These are phyloP conservation scores for Rosa chinensis DNA, from an alignment of 306 rosid genomes.

Conservation along the genomic window DNA sequence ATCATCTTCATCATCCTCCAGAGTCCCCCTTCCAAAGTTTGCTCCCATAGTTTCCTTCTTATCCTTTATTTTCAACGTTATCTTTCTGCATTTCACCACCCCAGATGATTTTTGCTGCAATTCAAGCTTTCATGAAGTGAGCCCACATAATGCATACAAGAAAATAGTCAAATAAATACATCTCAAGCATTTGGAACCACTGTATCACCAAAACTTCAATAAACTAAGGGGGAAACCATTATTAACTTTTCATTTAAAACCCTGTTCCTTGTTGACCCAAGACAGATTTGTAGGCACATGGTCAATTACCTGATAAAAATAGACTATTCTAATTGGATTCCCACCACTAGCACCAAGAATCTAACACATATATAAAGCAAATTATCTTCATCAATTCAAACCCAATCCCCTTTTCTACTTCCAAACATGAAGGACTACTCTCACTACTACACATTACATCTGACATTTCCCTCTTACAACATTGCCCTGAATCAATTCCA, in stretches of 20 bases:
- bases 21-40: constrained; percentile 25
- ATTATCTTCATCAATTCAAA: background rate
- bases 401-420: background rate
- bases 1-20: constrained; percentile 25
- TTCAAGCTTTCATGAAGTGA: constrained; percentile 19
- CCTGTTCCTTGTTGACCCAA: background rate
- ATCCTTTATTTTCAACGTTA: constrained; percentile 29
- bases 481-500: background rate
- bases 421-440: too few relatives aligned
- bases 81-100: constrained; percentile 17
- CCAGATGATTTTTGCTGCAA: constrained; percentile 33
- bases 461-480: too few relatives aligned
- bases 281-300: background rate
- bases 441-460: too few relatives aligned
- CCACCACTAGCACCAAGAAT: background rate
- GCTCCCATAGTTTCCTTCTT: constrained; percentile 12
- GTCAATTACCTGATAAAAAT: background rate
- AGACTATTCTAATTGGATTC: background rate
- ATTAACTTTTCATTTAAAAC: background rate
- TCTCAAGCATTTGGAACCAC: background rate
- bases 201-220: background rate
- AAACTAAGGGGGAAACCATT: background rate
- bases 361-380: background rate
- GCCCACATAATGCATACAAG: constrained; percentile 3
- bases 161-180: background rate